Evolutionary conservation across 116 monocot genomes (phyloP), one percentile per base, ranked within the genome.

Genomic region (Cymodocea nodosa): DNA sequence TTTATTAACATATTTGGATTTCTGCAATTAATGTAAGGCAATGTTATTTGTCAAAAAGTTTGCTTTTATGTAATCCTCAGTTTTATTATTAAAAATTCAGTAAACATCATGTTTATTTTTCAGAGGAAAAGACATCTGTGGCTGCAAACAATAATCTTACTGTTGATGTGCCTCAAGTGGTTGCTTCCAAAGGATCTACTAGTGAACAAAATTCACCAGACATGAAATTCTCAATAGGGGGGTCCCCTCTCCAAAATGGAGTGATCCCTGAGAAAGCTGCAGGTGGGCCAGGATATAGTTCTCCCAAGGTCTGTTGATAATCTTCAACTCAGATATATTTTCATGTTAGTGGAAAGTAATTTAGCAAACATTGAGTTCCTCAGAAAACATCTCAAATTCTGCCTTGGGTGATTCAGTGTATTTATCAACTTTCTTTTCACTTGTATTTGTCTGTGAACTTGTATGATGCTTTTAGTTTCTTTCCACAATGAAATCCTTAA

Each of bases 291-390:
- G 92, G 92, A 35, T 82, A 83, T 70, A 89, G 89, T 63, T 72
- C 83, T 64, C 99, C 92, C 17, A 92, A 99, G 98, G 98, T 97
- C 54, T 67, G 71, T 67, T 50, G 59, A 60, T 52, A 60, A 68
- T 56, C 30, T 30, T 30, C 39, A 17, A 68, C 17, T 35, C 34
- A 35, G 17, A 17, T 11, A 15, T 60, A 8, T 17, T 35, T 37
- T 0, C 16, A 60, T 37, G 5, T 8, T 11, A 6, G 44, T 30
- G 30, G 30, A 30, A 30, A 30, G 30, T 30, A 30, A 30, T 30
- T 30, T 30, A 30, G 30, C 30, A 30, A 1, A 30, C 30, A 30
- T 3, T 30, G 30, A 30, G 3, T 30, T 30, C 3, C 30, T 30
- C 2, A 30, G 30, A 3, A 30, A 30, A 30, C 30, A 30, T 30